Conservation (phyloP, 139 green algal genomes). For the Chlorella sp. region DNA sequence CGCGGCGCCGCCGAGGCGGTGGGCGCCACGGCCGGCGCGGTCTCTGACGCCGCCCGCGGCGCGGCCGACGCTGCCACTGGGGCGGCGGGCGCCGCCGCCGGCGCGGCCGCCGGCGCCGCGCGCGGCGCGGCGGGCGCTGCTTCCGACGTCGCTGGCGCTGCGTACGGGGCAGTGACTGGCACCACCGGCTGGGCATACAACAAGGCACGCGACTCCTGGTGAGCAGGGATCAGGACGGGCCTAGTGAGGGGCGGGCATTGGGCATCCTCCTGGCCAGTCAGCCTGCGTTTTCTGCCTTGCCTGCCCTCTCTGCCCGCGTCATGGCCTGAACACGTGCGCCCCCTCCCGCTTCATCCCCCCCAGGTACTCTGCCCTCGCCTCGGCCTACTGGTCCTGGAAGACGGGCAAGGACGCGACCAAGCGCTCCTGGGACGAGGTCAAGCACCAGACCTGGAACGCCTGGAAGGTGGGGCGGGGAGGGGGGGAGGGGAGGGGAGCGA, state of each 20-base stretch:
- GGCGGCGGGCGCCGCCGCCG: background rate
- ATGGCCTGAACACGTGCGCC: no score
- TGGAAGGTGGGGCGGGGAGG: constrained; percentile 22
- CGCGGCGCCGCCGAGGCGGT: no score
- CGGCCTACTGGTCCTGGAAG: constrained; percentile 8
- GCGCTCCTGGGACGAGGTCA: constrained; percentile 32
- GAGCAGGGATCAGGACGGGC: no score
- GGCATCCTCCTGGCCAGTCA: no score
- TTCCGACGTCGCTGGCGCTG: background rate
- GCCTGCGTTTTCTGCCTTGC: no score
- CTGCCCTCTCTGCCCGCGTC: no score
- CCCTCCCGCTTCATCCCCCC: no score
- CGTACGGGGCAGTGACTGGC: background rate
- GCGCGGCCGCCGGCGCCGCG: background rate
- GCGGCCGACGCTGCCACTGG: background rate
- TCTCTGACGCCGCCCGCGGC: background rate
- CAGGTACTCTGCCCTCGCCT: background rate
- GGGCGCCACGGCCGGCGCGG: no score
- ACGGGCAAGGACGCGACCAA: constrained; percentile 15
- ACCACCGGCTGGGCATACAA: constrained; percentile 4
- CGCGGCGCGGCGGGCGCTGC: background rate
- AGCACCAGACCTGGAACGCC: constrained; percentile 22
- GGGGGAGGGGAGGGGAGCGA: no score
- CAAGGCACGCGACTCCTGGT: constrained; percentile 8
- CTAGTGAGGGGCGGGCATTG: no score